These are phyloP conservation scores for Vinca major DNA, from an alignment of 305 asterid species.

Conservation along the genomic window DNA sequence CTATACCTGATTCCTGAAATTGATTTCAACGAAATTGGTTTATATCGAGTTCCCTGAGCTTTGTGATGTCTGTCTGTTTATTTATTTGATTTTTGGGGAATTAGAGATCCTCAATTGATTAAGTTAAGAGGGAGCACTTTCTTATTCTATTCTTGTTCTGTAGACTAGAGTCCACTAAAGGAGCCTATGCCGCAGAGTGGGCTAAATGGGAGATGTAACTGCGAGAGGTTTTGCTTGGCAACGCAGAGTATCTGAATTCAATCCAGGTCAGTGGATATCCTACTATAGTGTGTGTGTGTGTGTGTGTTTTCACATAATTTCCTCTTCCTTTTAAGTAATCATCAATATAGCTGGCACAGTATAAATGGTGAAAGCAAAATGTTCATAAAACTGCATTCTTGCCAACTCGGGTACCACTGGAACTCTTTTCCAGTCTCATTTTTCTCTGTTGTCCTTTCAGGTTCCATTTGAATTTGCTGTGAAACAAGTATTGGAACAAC, in stretches of 20 bases:
- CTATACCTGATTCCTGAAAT: background rate
- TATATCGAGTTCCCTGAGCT: background rate
- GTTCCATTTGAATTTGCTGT: constrained; percentile 68
- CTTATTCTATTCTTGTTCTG: constrained; percentile 16
- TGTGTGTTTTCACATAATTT: background rate
- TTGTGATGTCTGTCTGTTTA: background rate
- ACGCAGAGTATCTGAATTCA: constrained; percentile 66
- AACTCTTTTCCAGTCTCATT: background rate
- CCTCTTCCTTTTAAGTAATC: too few relatives aligned
- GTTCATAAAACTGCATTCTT: too few relatives aligned
- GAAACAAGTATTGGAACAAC: constrained; percentile 54
- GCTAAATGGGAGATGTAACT: constrained; percentile 75
- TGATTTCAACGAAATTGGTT: background rate
- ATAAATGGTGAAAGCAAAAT: too few relatives aligned
- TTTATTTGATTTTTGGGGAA: background rate
- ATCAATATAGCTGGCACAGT: too few relatives aligned
- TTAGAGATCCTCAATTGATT: background rate
- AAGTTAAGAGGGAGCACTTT: too few relatives aligned
- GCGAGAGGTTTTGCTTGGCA: constrained; percentile 47
- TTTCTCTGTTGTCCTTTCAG: constrained; percentile 27
- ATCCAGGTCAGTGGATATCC: constrained; percentile 49
- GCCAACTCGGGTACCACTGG: background rate
- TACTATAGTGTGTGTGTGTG: background rate
- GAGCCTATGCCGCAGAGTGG: constrained; percentile 69
- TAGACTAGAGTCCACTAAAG: constrained; percentile 81